Evolutionary conservation across 2,329 filamentous ascomycete genomes (phyloP), one percentile per base, ranked within the genome.

Genomic region (Albifimbria verrucaria): DNA sequence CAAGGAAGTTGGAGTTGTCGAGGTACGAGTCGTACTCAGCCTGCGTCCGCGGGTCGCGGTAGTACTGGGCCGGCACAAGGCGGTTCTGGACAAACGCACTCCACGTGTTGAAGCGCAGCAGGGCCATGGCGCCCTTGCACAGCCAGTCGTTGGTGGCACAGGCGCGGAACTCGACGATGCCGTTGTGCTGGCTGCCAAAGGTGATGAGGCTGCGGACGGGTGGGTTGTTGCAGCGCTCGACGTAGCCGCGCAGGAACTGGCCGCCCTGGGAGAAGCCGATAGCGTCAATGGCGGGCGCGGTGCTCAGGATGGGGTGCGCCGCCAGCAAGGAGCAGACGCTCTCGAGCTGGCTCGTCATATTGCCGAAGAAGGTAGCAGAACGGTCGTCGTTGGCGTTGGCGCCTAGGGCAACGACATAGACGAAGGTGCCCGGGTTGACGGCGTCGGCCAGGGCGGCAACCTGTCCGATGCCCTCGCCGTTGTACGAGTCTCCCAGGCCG

Each of bases 201-300:
- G 92, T 97, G 57, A 96, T 82, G 36, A 97, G 81, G 67, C 83
- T 92, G 59, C 85, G 82, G 12, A 96, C 82, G 4, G 83, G 86
- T 0, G 91, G 87, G 28, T 63, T 65, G 69, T 92, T 94, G 78
- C 94, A 99, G 43, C 90, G 83, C 78, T 99, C 86, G 58, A 96
- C 78, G 68, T 96, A 92, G 22, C 82, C 94, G 54, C 94, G 86
- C n/a, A 99, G 81, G 75, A 99, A 97, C 69, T 96, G 90, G 1
- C 94, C 94, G 57, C 94, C 94, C 72, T 99, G 94, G 15, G 89
- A 94, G 77, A 99, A 97, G 24, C 94, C 94, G 32, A 99, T 75
- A 28, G 92, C 93, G 72, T 97, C 94, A 66, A 97, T 80, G 57
- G 88, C 90, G 0, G 89, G 89, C 0, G 90, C 89, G 7, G 87